Conservation (phyloP, 2,329 filamentous ascomycete genomes). For the Fusarium globosum region DNA sequence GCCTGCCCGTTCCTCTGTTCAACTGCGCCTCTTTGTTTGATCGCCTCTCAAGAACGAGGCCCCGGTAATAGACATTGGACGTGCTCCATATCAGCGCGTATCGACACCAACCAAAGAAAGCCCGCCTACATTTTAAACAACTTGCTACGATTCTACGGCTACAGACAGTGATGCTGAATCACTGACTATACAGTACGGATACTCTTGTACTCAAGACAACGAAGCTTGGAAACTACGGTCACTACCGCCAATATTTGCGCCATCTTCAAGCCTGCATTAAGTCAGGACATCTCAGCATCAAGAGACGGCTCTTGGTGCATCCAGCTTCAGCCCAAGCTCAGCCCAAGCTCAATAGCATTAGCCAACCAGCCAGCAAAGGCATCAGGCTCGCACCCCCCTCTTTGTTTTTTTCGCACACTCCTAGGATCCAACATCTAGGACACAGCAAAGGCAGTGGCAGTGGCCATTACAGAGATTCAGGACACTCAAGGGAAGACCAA, state of each 20-base stretch:
- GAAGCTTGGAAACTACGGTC: not conserved
- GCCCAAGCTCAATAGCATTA: constrained; percentile 25
- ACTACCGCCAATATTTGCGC: not conserved
- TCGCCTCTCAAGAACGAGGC: constrained; percentile 8
- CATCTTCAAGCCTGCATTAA: constrained; percentile 16
- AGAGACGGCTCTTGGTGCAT: constrained; percentile 11
- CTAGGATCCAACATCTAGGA: not conserved
- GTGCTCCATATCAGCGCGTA: constrained; percentile 16
- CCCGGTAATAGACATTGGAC: constrained; percentile 7
- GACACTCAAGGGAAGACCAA: not conserved
- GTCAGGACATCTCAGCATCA: constrained; percentile 8
- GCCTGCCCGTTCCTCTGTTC: not conserved
- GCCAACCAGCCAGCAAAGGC: constrained; percentile 18
- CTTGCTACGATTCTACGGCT: constrained; percentile 1
- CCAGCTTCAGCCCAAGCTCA: constrained; percentile 30
- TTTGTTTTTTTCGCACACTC: constrained; percentile 15
- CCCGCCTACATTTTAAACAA: constrained; percentile 4
- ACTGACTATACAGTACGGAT: not conserved
- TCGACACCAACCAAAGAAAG: constrained; percentile 17
- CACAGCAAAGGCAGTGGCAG: constrained; percentile 7
- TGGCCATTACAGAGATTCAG: not conserved
- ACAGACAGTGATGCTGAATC: not conserved
- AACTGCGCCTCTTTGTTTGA: constrained; percentile 28
- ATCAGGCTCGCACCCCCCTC: constrained; percentile 28
- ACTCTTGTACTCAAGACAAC: not conserved